Conservation (phyloP, 805 yeast genomes). For the Ogataea philodendri region DNA sequence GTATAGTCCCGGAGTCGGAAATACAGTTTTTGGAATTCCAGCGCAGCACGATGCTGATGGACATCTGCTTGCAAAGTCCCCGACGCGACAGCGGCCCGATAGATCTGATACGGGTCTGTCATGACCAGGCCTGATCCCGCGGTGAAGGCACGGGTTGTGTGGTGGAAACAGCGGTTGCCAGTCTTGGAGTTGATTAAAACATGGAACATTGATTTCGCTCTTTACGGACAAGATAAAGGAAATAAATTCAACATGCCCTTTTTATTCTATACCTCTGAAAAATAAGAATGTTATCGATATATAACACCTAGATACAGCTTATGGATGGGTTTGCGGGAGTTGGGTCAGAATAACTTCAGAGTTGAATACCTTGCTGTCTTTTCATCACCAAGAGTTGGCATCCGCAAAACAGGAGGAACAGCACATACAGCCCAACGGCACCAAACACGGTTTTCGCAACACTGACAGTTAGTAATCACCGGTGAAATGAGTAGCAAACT, state of each 20-base stretch:
- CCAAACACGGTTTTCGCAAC: slow-evolving; percentile 89
- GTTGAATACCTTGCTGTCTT: slow-evolving; percentile 64
- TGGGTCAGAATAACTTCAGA: no score
- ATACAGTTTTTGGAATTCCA: slow-evolving; percentile 60
- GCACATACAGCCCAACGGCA: slow-evolving; percentile 80
- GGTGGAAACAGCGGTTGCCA: no score
- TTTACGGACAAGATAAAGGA: slow-evolving; percentile 10
- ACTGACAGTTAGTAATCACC: no score
- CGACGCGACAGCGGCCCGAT: slow-evolving; percentile 48
- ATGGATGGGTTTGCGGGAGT: no score
- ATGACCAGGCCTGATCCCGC: slow-evolving; percentile 11
- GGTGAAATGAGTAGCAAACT: slow-evolving; percentile 29
- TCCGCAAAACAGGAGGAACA: slow-evolving; percentile 87
- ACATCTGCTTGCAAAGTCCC: slow-evolving; percentile 56
- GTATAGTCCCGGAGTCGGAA: slow-evolving; percentile 55
- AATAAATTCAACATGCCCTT: slow-evolving; percentile 4
- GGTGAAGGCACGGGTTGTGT: slow-evolving; percentile 24
- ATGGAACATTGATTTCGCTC: slow-evolving; percentile 6
- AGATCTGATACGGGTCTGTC: slow-evolving; percentile 63
- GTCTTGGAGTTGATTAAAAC: no score
- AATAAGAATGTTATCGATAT: neutral
- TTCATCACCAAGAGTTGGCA: slow-evolving; percentile 67
- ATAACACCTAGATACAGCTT: neutral
- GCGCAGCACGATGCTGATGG: slow-evolving; percentile 59
- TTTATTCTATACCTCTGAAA: no score